These are phyloP conservation scores for Sporobolomyces pararoseus DNA, from an alignment of 768 basidiomycete genomes.

Conservation along the genomic window DNA sequence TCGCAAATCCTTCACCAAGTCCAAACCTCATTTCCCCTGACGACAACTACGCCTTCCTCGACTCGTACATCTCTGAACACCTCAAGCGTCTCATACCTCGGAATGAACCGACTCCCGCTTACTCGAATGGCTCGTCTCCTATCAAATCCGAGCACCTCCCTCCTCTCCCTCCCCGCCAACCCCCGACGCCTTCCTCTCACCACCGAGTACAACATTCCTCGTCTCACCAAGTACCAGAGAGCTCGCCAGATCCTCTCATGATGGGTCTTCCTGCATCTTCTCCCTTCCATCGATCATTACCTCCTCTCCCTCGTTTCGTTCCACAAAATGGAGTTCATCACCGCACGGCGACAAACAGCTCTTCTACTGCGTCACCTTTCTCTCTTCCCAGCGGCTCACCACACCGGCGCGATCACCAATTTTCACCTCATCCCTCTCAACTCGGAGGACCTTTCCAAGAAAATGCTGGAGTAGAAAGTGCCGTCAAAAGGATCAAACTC, in stretches of 20 bases:
- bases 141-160: background rate
- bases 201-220: background rate
- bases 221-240: background rate
- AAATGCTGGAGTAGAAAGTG: slow-evolving; percentile 11
- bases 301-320: background rate
- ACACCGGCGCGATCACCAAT: background rate
- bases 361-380: slow-evolving; percentile 2
- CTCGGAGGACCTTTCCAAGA: background rate
- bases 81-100: background rate
- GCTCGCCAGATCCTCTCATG: slow-evolving; percentile 20
- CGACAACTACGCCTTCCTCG: slow-evolving; percentile 3
- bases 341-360: background rate
- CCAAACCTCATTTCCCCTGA: background rate
- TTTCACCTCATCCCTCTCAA: background rate
- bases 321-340: no score
- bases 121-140: slow-evolving; percentile 2
- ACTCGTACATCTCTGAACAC: slow-evolving; percentile 2
- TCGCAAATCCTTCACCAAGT: slow-evolving; percentile 50
- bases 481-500: slow-evolving; percentile 35
- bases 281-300: background rate
- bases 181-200: background rate
- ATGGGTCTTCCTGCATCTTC: background rate
- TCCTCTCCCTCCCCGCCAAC: background rate
- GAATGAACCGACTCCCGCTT: background rate
- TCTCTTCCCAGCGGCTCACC: background rate